Percentiles rank a stretch among this genome's conserved stretches.
Evolutionary conservation across 495 filamentous ascomycete genomes (phyloP).

Genomic region (Neurospora tetrasperma): DNA sequence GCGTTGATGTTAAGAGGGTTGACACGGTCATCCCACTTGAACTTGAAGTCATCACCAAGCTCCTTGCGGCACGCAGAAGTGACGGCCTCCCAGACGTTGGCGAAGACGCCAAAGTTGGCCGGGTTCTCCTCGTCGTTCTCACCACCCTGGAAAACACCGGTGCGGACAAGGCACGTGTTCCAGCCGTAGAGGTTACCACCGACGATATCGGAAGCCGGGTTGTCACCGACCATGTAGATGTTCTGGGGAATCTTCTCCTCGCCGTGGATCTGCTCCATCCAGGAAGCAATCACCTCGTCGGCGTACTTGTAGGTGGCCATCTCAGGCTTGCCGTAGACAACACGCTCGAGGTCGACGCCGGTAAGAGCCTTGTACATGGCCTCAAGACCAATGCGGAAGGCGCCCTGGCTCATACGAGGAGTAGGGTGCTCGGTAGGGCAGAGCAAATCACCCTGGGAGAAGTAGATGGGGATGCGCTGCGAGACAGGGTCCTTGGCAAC

Average conservation of each 20-base stretch:
- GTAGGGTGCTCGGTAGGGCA: constrained; percentile 69
- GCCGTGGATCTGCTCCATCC: constrained; percentile 69
- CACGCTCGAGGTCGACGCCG: constrained; percentile 65
- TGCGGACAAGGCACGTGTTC: constrained; percentile 75
- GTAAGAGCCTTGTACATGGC: constrained; percentile 71
- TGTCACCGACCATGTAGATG: constrained; percentile 77
- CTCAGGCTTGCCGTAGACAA: constrained; percentile 79
- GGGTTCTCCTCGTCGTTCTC: constrained; percentile 90
- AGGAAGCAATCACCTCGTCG: constrained; percentile 61
- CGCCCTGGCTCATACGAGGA: constrained; percentile 64
- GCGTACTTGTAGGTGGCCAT: constrained; percentile 72
- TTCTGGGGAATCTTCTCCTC: constrained; percentile 60
- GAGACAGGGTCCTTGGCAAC: constrained; percentile 53
- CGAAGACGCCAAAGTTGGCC: constrained; percentile 82
- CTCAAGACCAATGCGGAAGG: constrained; percentile 67
- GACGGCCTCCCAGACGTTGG: constrained; percentile 76
- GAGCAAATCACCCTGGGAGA: constrained; percentile 63
- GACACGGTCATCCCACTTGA: constrained; percentile 38
- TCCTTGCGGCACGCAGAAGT: constrained; percentile 91
- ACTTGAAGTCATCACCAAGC: constrained; percentile 48
- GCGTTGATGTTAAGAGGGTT: constrained; percentile 51
- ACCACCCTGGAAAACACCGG: constrained; percentile 44
- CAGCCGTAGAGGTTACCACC: constrained; percentile 75
- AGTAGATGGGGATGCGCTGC: constrained; percentile 64
- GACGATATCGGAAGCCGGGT: constrained; percentile 68